Evolutionary conservation across 2,329 filamentous ascomycete genomes (phyloP).

Genomic region (Colletotrichum somersetense): DNA sequence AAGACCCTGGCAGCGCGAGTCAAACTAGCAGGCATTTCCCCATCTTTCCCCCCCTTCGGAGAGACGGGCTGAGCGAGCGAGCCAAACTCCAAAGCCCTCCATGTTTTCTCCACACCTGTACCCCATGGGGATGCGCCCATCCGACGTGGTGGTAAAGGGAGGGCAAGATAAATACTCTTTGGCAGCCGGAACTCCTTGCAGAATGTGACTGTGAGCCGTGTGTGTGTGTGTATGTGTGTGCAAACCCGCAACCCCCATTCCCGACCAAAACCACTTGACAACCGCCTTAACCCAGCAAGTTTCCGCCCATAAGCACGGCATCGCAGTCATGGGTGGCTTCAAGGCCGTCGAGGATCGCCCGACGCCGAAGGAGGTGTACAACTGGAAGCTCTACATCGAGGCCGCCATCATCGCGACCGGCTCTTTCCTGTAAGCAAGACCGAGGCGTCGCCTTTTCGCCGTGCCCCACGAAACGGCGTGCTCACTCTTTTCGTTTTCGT

Average conservation of each 20-base stretch:
- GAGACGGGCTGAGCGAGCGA: conserved; percentile 16
- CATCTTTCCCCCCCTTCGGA: conserved; percentile 1
- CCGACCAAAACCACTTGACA: not conserved
- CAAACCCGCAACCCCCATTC: not conserved
- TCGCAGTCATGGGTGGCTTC: conserved; percentile 52
- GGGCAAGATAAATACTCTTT: conserved; percentile 40
- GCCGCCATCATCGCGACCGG: conserved; percentile 62
- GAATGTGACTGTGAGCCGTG: not conserved
- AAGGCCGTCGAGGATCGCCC: conserved; percentile 66
- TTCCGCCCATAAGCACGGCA: not conserved
- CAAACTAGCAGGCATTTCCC: conserved; percentile 31
- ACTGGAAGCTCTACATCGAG: conserved; percentile 63
- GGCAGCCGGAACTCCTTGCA: conserved; percentile 17
- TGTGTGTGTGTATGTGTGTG: not conserved
- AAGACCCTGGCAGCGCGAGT: conserved; percentile 27
- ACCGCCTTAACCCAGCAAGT: not conserved
- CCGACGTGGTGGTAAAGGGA: conserved; percentile 25
- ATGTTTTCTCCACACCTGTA: conserved; percentile 35
- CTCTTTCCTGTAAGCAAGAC: conserved; percentile 52
- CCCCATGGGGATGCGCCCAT: conserved; percentile 36
- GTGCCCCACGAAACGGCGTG: too few species aligned
- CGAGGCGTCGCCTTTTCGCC: conserved; percentile 29
- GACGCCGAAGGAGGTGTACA: conserved; percentile 67
- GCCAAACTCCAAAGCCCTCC: conserved; percentile 29
- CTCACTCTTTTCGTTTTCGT: not conserved